Percentiles rank a stretch among this genome's conserved stretches.
phyloP scores from a whole-genome alignment of 2,329 filamentous ascomycete genomes.

The Thielaviopsis ethacetica region DNA sequence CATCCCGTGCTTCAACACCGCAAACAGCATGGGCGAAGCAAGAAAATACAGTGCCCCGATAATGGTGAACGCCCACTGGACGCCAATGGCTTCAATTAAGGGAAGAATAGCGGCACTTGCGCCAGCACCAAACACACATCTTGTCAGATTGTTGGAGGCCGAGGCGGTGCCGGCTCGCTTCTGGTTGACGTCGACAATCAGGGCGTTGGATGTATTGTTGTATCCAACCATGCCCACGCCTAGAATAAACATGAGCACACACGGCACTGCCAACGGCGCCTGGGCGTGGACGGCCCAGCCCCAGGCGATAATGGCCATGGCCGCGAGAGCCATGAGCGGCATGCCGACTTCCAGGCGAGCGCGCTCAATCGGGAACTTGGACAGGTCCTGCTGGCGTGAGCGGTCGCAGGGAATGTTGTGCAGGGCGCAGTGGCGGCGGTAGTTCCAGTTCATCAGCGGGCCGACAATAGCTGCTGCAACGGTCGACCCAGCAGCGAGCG shows the following conservation, averaged over 20 bases:
- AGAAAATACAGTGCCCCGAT: slow-evolving; percentile 26
- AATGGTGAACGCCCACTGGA: slow-evolving; percentile 35
- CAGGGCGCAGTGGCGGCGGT: slow-evolving; percentile 39
- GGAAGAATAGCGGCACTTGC: slow-evolving; percentile 34
- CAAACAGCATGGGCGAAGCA: slow-evolving; percentile 22
- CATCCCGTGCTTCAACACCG: slow-evolving; percentile 20
- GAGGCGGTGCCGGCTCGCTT: slow-evolving; percentile 35
- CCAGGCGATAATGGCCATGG: slow-evolving; percentile 30
- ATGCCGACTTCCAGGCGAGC: slow-evolving; percentile 32
- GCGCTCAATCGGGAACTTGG: slow-evolving; percentile 33
- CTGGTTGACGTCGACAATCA: slow-evolving; percentile 41
- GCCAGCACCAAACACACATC: slow-evolving; percentile 38
- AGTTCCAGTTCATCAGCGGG: slow-evolving; percentile 49
- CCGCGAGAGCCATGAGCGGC: slow-evolving; percentile 33
- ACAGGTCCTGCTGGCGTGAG: slow-evolving; percentile 33
- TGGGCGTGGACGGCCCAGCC: slow-evolving; percentile 33
- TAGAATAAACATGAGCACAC: slow-evolving; percentile 29
- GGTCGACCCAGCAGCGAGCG: slow-evolving; percentile 32
- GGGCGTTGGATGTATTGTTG: slow-evolving; percentile 33
- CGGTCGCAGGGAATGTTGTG: slow-evolving; percentile 36
- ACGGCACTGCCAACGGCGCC: slow-evolving; percentile 28
- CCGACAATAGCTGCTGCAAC: slow-evolving; percentile 31
- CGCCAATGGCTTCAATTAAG: slow-evolving; percentile 33
- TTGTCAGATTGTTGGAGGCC: slow-evolving; percentile 38
- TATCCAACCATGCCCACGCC: slow-evolving; percentile 35